phyloP scores from a whole-genome alignment of 2,329 filamentous ascomycete genomes.

The Colletotrichum liaoningense region DNA sequence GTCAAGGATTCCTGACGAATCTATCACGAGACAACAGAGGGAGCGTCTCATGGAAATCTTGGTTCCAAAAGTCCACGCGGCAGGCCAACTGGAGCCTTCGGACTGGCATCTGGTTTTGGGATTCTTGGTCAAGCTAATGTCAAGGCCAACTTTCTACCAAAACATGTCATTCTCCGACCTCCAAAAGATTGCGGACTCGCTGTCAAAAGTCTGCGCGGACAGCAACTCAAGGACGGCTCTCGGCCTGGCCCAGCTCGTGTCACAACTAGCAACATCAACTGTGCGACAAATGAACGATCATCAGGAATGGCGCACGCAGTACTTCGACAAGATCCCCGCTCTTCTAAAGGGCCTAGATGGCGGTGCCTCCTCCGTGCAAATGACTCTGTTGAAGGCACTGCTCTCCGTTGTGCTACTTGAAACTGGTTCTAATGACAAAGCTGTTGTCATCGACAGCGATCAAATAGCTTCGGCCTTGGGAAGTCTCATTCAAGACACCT shows the following conservation, averaged over 20 bases:
- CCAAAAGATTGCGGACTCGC: slow-evolving; percentile 46
- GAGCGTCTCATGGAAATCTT: slow-evolving; percentile 55
- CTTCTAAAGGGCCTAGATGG: slow-evolving; percentile 38
- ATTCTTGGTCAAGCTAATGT: slow-evolving; percentile 62
- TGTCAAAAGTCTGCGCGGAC: slow-evolving; percentile 36
- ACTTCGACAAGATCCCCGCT: slow-evolving; percentile 46
- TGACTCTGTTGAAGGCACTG: slow-evolving; percentile 51
- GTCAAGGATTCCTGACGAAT: slow-evolving; percentile 49
- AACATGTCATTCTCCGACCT: slow-evolving; percentile 54
- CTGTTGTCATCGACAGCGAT: background rate
- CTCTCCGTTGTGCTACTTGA: slow-evolving; percentile 43
- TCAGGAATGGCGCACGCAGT: slow-evolving; percentile 55
- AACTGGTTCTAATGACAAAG: slow-evolving; percentile 36
- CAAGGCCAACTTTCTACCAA: slow-evolving; percentile 62
- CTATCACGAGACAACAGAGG: slow-evolving; percentile 54
- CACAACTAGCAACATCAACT: slow-evolving; percentile 40
- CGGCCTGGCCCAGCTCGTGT: slow-evolving; percentile 21
- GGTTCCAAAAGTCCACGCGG: slow-evolving; percentile 39
- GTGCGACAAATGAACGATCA: slow-evolving; percentile 58
- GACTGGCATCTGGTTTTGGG: slow-evolving; percentile 54
- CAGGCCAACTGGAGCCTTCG: slow-evolving; percentile 41
- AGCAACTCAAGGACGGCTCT: slow-evolving; percentile 15
- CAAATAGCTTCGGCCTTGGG: slow-evolving; percentile 1
- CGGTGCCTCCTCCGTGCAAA: slow-evolving; percentile 43
- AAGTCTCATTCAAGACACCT: slow-evolving; percentile 9